Conservation (phyloP, 495 filamentous ascomycete genomes). For the Aspergillus indologenus region DNA sequence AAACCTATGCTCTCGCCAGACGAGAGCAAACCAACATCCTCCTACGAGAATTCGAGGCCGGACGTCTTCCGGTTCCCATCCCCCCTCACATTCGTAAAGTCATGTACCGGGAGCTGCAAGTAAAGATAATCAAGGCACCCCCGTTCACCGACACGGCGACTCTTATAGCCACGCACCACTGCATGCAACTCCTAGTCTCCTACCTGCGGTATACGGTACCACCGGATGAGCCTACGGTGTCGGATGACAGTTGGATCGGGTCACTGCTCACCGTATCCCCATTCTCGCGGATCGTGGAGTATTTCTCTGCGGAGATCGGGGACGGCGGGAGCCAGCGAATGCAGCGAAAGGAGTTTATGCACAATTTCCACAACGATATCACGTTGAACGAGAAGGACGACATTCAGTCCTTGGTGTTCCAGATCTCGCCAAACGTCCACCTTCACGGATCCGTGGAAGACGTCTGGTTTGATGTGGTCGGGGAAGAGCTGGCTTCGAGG, state of each 20-base stretch:
- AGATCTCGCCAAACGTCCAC: constrained; percentile 29
- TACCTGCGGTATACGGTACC: constrained; percentile 40
- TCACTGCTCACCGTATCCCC: constrained; percentile 44
- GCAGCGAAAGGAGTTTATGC: constrained; percentile 47
- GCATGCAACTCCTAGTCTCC: constrained; percentile 42
- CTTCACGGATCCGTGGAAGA: constrained; percentile 37
- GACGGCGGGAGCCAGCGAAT: constrained; percentile 42
- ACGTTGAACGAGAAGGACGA: constrained; percentile 36
- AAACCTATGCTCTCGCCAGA: constrained; percentile 39
- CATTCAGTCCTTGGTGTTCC: constrained; percentile 41
- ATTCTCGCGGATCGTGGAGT: constrained; percentile 41
- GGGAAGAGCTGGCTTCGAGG: constrained; percentile 31
- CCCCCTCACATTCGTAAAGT: constrained; percentile 30
- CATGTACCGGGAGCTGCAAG: constrained; percentile 41
- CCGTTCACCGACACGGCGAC: constrained; percentile 44
- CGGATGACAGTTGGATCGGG: constrained; percentile 44
- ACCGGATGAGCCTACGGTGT: constrained; percentile 26
- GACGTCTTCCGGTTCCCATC: constrained; percentile 38
- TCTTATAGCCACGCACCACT: constrained; percentile 46
- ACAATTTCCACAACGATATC: constrained; percentile 43
- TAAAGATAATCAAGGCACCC: constrained; percentile 39
- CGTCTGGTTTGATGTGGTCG: constrained; percentile 44
- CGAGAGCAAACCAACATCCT: constrained; percentile 43
- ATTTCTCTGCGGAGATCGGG: constrained; percentile 47
- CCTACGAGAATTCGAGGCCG: constrained; percentile 41